Base-by-base conservation (phyloP, 192 early-diverging fungal species). In the Diversispora epigaea region DNA sequence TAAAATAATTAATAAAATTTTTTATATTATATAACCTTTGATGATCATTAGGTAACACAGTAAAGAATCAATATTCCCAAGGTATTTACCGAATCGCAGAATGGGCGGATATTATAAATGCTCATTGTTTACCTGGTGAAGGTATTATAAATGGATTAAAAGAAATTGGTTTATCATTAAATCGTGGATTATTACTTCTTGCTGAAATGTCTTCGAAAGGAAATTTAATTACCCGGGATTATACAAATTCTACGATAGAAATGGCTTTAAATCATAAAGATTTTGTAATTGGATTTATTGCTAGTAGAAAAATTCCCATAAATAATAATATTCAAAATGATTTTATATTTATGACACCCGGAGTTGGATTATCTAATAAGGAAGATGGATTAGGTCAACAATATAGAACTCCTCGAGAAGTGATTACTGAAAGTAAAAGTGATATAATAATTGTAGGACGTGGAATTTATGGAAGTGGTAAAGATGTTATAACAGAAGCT, bases 371-470 rank as follows among this genome's bases (percentile, higher is more conserved):
- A 78, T 93, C 91, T 52, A 84, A 89, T 8, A 86, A 85, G 58
- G 92, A 91, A 43, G 98, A 98, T 80, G 88, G 85, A 6, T 80
- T 99, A 40, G 98, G 98, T 54, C 98, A 99, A 82, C 95, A 95
- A 85, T 99, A 98, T 82, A 86, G 94, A 71, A 94, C 94, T 0
- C 98, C 98, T 40, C 82, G 89, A 49, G 84, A 93, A 55, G 97
- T 98, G 17, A 85, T 99, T 62, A 80, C 88, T 21, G 89, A 93
- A 39, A 89, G 88, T 71, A 90, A 90, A 32, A 93, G 94, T 68
- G 98, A 99, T 84, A 88, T 99, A 39, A 98, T 99, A 77, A 99
- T 99, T 81, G 98, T 99, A 12, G 98, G 98, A 45, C 86, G 98
- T 58, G 98, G 95, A 22, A 98, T 99, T 76, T 99, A 98, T 78